Evolutionary conservation across 2,329 filamentous ascomycete genomes (phyloP), one percentile per base, ranked within the genome.

Genomic region (Sporothrix pallida): DNA sequence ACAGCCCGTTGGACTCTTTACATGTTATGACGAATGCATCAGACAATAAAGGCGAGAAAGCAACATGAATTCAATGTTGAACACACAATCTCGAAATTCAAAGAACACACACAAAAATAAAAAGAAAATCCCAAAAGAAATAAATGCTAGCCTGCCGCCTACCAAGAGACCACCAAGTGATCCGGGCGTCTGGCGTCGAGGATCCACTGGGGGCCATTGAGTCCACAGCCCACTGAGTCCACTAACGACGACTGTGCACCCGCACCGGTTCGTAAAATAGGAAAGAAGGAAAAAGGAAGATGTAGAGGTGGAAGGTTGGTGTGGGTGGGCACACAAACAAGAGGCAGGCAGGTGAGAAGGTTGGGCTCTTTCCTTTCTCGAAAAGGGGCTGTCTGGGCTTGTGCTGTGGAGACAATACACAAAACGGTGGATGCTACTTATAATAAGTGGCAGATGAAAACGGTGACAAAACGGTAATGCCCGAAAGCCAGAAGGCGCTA

Each of bases 141-240:
- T n/a, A 3, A 44, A 44, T 12, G 37, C 15, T 26, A 31, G 31
- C 31, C 31, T 37, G 17, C 37, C 12, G 17, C 9, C 31, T 8
- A 20, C 7, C 37, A 7, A 42, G 56, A 44, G 37, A 17, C 17
- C 58, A 62, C 26, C 60, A 20, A 9, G 52, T 48, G 69, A 60
- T 71, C 69, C 69, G 69, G 69, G 68, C 68, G 68, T 31, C 52
- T 70, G 68, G 52, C 52, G 20, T 23, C 8, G 8, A 56, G n/a
- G 52, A 2, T 7, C 48, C 48, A 15, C 12, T 17, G n/a, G 15
- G 3, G 52, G 9, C 52, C 52, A 56, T n/a, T 23, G 15, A 12
- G 31, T 37, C 31, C 31, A 37, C 23, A 26, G 52, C 52, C 68
- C 52, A 70, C 31, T 46, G 12, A 26, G 23, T 26, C 31, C 31